Conservation (phyloP, 73 alveolate genomes). For the Symbiodinium natans region DNA sequence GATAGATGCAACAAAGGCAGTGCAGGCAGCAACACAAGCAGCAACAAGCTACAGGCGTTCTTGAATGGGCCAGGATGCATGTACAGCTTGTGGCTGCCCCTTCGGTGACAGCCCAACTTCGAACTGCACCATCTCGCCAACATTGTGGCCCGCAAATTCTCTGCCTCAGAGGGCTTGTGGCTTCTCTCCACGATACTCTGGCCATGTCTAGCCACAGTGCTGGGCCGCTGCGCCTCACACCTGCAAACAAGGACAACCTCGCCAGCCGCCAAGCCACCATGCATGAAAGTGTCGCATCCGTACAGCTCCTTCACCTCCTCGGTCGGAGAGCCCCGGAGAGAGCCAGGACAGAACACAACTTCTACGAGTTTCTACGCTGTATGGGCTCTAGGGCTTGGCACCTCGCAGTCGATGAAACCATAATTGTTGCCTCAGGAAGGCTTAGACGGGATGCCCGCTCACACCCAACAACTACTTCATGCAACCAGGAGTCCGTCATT, state of each 20-base stretch:
- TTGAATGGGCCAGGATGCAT: neutral
- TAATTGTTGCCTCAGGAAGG: neutral
- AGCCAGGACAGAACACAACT: too few relatives aligned
- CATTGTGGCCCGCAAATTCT: slow-evolving; percentile 9
- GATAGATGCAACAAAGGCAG: neutral
- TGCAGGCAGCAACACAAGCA: neutral
- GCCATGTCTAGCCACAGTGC: neutral
- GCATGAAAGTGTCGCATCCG: slow-evolving; percentile 40
- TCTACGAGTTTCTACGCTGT: too few relatives aligned
- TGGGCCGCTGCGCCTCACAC: neutral
- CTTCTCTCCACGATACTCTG: neutral
- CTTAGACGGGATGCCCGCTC: neutral
- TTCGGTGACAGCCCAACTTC: neutral
- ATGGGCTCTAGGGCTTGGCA: too few relatives aligned
- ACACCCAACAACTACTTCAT: neutral
- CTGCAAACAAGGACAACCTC: neutral
- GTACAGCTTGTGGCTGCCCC: slow-evolving; percentile 30
- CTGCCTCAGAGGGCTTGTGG: neutral
- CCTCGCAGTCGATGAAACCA: slow-evolving; percentile 33
- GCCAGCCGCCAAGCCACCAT: neutral
- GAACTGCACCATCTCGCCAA: slow-evolving; percentile 10
- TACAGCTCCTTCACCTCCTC: slow-evolving; percentile 10
- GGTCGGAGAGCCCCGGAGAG: too few relatives aligned
- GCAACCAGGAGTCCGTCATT: slow-evolving; percentile 5
- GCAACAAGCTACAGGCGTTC: neutral